A percentile compares a stretch with the other conserved stretches of the same genome.
These are phyloP conservation scores for Lachancea sp. DNA, from an alignment of 805 yeast genomes.

Conservation along the genomic window DNA sequence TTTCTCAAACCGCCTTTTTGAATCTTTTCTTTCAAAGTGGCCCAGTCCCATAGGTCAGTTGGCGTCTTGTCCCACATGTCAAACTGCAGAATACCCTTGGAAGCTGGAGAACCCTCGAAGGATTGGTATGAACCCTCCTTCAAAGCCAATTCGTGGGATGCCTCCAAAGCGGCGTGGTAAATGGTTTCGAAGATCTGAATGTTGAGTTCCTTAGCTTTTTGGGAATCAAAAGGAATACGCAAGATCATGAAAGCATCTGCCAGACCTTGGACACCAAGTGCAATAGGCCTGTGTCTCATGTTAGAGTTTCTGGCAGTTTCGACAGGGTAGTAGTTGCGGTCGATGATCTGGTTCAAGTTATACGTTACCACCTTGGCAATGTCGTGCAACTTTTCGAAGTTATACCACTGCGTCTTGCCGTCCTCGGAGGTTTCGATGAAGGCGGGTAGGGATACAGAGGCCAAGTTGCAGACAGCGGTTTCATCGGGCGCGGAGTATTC, in stretches of 20 bases:
- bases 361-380: conserved; percentile 71
- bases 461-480: conserved; percentile 93
- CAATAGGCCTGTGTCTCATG: conserved; percentile 82
- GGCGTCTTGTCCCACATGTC: conserved; percentile 85
- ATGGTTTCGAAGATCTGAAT: conserved; percentile 89
- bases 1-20: conserved; percentile 67
- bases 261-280: conserved; percentile 96
- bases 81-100: conserved; percentile 76
- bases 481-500: conserved; percentile 90
- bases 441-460: conserved; percentile 82
- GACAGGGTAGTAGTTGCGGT: conserved; percentile 79
- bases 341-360: conserved; percentile 79
- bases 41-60: conserved; percentile 84
- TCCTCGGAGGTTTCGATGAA: conserved; percentile 50
- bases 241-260: conserved; percentile 82
- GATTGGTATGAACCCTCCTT: conserved; percentile 63
- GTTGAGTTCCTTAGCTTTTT: conserved; percentile 69
- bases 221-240: conserved; percentile 80
- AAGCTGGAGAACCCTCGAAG: conserved; percentile 83
- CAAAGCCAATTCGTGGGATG: conserved; percentile 74
- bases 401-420: conserved; percentile 44
- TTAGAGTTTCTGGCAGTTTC: conserved; percentile 70
- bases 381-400: conserved; percentile 68
- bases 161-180: conserved; percentile 87
- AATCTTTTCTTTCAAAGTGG: conserved; percentile 52